Conservation (phyloP, 345 rosid genomes). For the Anacardium occidentale region DNA sequence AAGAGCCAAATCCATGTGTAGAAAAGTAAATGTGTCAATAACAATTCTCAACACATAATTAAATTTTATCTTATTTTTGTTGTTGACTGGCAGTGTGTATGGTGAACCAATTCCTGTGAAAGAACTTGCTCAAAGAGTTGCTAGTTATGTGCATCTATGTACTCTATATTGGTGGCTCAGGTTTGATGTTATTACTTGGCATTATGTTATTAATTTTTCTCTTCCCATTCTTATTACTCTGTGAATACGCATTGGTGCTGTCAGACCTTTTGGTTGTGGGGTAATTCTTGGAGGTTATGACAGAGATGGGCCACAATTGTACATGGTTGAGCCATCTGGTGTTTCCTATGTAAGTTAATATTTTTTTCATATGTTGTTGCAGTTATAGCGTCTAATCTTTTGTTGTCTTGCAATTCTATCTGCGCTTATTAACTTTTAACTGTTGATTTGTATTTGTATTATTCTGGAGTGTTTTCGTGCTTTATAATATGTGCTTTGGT, state of each 20-base stretch:
- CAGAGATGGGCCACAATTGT: conserved; percentile 93
- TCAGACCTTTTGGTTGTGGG: conserved; percentile 97
- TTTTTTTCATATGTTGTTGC: not conserved
- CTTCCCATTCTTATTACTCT: not conserved
- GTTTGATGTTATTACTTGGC: conserved; percentile 33
- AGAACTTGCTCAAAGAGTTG: conserved; percentile 94
- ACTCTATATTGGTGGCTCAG: conserved; percentile 99
- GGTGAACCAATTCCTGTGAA: conserved; percentile 89
- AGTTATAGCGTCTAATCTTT: too few species aligned
- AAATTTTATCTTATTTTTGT: not conserved
- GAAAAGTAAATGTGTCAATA: too few species aligned
- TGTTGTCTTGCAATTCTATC: not conserved
- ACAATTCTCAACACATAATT: not conserved
- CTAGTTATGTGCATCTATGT: conserved; percentile 94
- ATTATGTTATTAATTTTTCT: not conserved
- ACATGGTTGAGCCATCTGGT: conserved; percentile 98
- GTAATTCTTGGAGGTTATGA: conserved; percentile 98
- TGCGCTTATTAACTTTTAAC: not conserved
- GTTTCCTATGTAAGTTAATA: conserved; percentile 74
- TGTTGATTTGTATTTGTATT: not conserved
- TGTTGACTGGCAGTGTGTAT: conserved; percentile 51
- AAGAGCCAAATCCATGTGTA: too few species aligned
- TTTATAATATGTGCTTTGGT: conserved; percentile 3
- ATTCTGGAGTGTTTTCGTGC: not conserved
- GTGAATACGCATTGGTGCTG: conserved; percentile 14